Base-by-base conservation (phyloP, 31 red algal genomes). In the Asparagopsis taxiformis region DNA sequence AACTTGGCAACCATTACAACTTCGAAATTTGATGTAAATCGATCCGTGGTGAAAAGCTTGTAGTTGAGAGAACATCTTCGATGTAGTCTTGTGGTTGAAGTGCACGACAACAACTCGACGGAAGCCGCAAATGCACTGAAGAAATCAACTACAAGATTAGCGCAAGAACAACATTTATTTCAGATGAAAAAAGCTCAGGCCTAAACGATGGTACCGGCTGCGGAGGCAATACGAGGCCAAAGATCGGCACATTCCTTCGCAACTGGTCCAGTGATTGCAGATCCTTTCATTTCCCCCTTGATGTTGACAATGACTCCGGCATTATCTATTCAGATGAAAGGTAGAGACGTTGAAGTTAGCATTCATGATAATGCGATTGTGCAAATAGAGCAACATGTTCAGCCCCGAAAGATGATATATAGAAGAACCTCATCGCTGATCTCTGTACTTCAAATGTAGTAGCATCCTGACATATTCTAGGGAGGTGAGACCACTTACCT, bases 231-330 rank as follows among this genome's bases (percentile, higher is more conserved):
- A 82, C 91, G 91, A 3, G 96, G 96, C 96, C 96, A 99, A 28
- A 99, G 62, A 59, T 99, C 96, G 51, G 96, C 96, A 61, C 91
- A 94, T 89, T 99, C 96, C 62, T 99, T 99, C 10, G 96, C 96
- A 11, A 99, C 96, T n/a, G 96, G 96, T 19, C 96, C 96, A 29
- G 96, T 92, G 44, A 99, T 92, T 3, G 96, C 96, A 51, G 91
- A 94, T 10, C 96, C 96, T 59, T 99, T 99, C 96, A 99, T 94
- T 68, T 99, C 96, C 3, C 96, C 96, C 65, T 99, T 99, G 31
- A 85, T 77, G 41, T 99, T 99, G 36, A 99, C 96, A 29, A 99
- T 99, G 4, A 99, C 96, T 1, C 96, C 96, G 2, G 96, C 96
- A 58, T 94, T 94, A 51, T 99, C 96, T 98, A 60, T 19, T 55